Evolutionary conservation across 805 yeast species (phyloP).

Genomic region (Metschnikowia anglica): DNA sequence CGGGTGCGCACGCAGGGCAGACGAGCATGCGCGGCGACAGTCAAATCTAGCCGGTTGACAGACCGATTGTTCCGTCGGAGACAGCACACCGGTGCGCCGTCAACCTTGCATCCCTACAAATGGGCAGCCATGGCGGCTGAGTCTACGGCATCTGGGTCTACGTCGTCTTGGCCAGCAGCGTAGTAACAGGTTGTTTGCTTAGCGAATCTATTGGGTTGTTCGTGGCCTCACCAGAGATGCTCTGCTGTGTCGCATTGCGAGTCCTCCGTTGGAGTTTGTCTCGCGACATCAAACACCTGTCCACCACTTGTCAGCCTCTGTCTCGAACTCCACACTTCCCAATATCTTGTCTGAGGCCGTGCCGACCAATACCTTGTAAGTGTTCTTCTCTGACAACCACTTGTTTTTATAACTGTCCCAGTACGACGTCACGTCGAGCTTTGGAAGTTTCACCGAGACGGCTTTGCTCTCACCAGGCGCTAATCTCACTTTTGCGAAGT

Average conservation of each 20-base stretch:
- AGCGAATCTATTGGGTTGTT: no score
- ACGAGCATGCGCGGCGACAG: background rate
- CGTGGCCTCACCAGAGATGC: no score
- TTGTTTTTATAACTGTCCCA: conserved; percentile 29
- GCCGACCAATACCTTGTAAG: conserved; percentile 28
- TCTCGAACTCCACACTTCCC: conserved; percentile 13
- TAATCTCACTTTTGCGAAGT: conserved; percentile 29
- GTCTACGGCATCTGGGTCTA: no score
- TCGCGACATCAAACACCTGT: conserved; percentile 8
- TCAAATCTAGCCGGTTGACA: no score
- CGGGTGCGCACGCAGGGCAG: conserved; percentile 1
- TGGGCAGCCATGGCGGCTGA: no score
- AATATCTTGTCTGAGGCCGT: conserved; percentile 15
- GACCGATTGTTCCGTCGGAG: no score
- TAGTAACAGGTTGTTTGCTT: no score
- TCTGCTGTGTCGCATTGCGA: no score
- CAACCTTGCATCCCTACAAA: no score
- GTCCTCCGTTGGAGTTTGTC: no score
- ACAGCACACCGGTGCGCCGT: no score
- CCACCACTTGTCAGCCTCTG: conserved; percentile 15
- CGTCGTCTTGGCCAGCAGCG: no score
- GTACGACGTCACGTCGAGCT: conserved; percentile 31
- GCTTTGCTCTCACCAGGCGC: conserved; percentile 18
- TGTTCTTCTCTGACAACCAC: conserved; percentile 29
- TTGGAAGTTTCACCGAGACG: conserved; percentile 21